These are phyloP conservation scores for Trichophyton rubrum DNA, from an alignment of 2,329 filamentous ascomycete species.

Conservation along the genomic window DNA sequence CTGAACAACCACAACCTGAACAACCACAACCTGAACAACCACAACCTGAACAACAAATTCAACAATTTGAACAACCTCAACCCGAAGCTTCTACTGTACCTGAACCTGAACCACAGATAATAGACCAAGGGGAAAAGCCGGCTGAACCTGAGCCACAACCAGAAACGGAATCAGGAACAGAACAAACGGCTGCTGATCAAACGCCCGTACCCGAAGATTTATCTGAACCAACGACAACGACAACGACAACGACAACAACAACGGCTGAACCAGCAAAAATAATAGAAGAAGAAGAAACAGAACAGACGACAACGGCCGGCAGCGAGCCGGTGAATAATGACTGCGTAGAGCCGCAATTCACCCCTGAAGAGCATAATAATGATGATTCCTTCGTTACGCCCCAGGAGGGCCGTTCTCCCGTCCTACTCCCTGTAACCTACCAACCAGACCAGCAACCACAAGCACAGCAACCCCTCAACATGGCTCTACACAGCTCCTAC, in stretches of 20 bases:
- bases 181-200: not conserved
- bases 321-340: not conserved
- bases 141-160: not conserved
- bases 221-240: not conserved
- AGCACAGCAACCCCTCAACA: not conserved
- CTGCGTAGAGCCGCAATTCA: not conserved
- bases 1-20: too few species aligned
- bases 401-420: constrained; percentile 13
- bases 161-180: not conserved
- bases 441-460: not conserved
- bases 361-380: constrained; percentile 6
- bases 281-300: not conserved
- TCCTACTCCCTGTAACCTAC: not conserved
- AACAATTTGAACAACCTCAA: not conserved
- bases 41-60: not conserved
- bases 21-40: not conserved
- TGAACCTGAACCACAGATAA: too few species aligned
- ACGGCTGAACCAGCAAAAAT: too few species aligned
- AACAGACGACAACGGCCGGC: not conserved
- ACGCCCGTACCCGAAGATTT: not conserved
- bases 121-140: too few species aligned
- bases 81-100: not conserved
- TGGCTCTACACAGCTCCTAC: not conserved
- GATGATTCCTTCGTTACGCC: constrained; percentile 14
- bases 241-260: not conserved